Evolutionary conservation across 805 yeast genomes (phyloP).

Genomic region (Metschnikowia vanudenii): DNA sequence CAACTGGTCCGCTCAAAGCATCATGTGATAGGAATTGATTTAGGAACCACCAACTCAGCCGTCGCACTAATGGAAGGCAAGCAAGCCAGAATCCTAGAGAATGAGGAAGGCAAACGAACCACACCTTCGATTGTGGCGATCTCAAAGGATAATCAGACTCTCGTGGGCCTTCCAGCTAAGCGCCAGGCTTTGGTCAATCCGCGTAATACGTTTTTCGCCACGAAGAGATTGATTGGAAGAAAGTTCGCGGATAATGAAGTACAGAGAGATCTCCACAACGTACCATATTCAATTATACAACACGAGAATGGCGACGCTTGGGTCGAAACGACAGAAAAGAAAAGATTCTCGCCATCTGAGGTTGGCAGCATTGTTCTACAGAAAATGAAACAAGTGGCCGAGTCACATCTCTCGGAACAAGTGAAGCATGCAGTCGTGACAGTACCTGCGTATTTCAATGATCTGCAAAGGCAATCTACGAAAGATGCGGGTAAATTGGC

Average conservation of each 20-base stretch:
- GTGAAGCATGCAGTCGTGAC: constrained; percentile 76
- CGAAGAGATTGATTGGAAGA: constrained; percentile 78
- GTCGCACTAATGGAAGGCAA: constrained; percentile 72
- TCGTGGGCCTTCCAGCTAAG: constrained; percentile 69
- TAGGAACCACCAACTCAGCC: constrained; percentile 86
- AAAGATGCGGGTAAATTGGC: constrained; percentile 72
- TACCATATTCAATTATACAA: constrained; percentile 62
- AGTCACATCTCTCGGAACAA: constrained; percentile 37
- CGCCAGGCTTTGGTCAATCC: constrained; percentile 77
- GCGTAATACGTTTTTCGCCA: constrained; percentile 75
- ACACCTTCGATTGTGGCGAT: constrained; percentile 79
- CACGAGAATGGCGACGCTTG: constrained; percentile 70
- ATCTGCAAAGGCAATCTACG: constrained; percentile 81
- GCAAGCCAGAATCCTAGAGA: constrained; percentile 65
- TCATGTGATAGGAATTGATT: constrained; percentile 71
- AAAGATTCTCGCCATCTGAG: constrained; percentile 62
- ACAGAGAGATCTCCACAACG: constrained; percentile 59
- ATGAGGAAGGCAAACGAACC: constrained; percentile 76
- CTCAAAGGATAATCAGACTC: constrained; percentile 34
- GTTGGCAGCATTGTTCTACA: constrained; percentile 64
- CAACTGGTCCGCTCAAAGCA: constrained; percentile 20
- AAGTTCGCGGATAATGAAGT: constrained; percentile 66
- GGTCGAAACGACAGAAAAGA: constrained; percentile 46
- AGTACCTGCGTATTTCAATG: constrained; percentile 83
- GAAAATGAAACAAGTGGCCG: constrained; percentile 67